A percentile compares a stretch with the other conserved stretches of the same genome.
phyloP scores from a whole-genome alignment of 495 filamentous ascomycete species.

The Pseudomonodictys pantanalensis region DNA sequence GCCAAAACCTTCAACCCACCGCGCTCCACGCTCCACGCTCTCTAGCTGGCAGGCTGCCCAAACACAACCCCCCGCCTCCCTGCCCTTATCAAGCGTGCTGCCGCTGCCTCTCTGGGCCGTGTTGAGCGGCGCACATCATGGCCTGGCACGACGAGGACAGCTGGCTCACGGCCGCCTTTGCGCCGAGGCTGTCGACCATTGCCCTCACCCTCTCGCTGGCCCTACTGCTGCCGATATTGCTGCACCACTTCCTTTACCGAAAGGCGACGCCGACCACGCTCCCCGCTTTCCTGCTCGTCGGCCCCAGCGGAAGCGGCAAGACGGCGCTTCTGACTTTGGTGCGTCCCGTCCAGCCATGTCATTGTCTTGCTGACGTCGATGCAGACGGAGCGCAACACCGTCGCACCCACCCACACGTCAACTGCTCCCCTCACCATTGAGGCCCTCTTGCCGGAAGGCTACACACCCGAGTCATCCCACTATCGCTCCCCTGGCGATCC shows the following conservation, averaged over 20 bases:
- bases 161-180: constrained; percentile 40
- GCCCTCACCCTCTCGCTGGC: constrained; percentile 65
- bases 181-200: constrained; percentile 48
- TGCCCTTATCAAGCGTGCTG: background rate
- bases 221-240: constrained; percentile 68
- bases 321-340: constrained; percentile 82
- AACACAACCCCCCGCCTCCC: background rate
- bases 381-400: constrained; percentile 50
- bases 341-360: constrained; percentile 31
- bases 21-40: constrained; percentile 3
- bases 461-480: constrained; percentile 60
- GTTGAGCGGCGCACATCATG: constrained; percentile 9
- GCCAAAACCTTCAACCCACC: constrained; percentile 17
- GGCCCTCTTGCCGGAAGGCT: constrained; percentile 59
- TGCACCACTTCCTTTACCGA: constrained; percentile 73
- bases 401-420: constrained; percentile 75
- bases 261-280: constrained; percentile 61
- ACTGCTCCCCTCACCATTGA: constrained; percentile 68
- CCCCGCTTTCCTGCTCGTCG: constrained; percentile 80
- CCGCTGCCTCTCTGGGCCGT: background rate
- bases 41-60: background rate
- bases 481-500: constrained; percentile 71
- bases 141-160: constrained; percentile 34
- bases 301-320: constrained; percentile 83
- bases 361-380: background rate